Evolutionary conservation across 176 grass and related monocot genomes (phyloP).

Genomic region (Eleusine coracana): DNA sequence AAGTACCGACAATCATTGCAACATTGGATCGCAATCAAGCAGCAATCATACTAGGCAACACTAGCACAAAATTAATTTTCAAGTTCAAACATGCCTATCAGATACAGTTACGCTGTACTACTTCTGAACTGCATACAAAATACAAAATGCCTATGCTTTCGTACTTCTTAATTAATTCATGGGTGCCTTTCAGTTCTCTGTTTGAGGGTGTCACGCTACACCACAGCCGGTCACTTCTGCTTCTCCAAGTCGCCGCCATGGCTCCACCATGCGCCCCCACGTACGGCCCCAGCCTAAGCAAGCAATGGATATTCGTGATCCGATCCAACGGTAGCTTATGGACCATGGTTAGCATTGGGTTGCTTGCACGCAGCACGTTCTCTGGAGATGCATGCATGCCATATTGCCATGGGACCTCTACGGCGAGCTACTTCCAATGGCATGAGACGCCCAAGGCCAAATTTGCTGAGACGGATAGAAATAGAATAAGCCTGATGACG

Average conservation of each 20-base stretch:
- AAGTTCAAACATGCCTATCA: conserved; percentile 8
- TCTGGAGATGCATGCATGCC: neutral
- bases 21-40: neutral
- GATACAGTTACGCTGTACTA: neutral
- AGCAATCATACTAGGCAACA: conserved; percentile 21
- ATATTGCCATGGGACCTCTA: neutral
- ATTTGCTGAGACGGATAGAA: conserved; percentile 2
- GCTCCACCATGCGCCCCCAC: neutral
- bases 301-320: neutral
- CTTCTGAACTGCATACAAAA: neutral
- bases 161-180: neutral
- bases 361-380: neutral
- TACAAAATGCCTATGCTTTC: neutral
- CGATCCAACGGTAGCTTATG: neutral
- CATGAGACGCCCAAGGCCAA: conserved; percentile 5
- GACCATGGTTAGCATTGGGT: neutral
- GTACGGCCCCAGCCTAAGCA: neutral
- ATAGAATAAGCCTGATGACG: neutral
- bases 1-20: conserved; percentile 30
- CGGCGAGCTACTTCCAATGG: neutral
- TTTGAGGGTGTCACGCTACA: neutral
- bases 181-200: neutral
- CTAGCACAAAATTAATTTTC: neutral
- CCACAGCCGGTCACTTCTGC: neutral
- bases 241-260: neutral